Evolutionary conservation across 495 filamentous ascomycete species (phyloP).

Genomic region (Aspergillus sclerotioniger): DNA sequence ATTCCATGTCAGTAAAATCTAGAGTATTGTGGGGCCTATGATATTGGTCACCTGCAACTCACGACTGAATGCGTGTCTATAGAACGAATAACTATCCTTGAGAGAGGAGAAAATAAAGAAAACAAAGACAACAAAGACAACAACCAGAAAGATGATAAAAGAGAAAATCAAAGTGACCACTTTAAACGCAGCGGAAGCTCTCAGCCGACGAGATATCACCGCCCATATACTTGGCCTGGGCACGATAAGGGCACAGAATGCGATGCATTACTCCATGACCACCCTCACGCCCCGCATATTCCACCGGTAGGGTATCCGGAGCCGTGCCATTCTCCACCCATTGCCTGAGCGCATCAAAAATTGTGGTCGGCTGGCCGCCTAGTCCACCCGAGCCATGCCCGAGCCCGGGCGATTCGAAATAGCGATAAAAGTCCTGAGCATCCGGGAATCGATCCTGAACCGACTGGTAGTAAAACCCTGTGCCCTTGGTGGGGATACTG

Average conservation of each 20-base stretch:
- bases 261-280: too few species aligned
- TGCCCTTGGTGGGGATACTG: slow-evolving; percentile 13
- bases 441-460: slow-evolving; percentile 19
- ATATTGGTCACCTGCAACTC: too few species aligned
- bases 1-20: too few species aligned
- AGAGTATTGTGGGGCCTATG: too few species aligned
- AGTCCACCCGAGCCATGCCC: slow-evolving; percentile 18
- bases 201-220: background rate
- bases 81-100: too few species aligned
- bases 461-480: slow-evolving; percentile 25
- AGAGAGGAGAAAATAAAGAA: too few species aligned
- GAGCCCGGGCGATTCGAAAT: slow-evolving; percentile 21
- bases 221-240: slow-evolving; percentile 9
- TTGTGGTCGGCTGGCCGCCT: slow-evolving; percentile 17
- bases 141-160: too few species aligned
- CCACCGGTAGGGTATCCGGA: slow-evolving; percentile 20
- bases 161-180: too few species aligned
- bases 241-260: slow-evolving; percentile 13
- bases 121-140: too few species aligned
- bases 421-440: slow-evolving; percentile 19
- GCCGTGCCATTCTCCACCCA: slow-evolving; percentile 21
- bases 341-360: slow-evolving; percentile 12
- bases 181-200: too few species aligned
- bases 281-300: background rate
- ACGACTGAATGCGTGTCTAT: too few species aligned